Base-by-base conservation (phyloP, 2,329 filamentous ascomycete genomes). In the Cryphonectria radicalis region DNA sequence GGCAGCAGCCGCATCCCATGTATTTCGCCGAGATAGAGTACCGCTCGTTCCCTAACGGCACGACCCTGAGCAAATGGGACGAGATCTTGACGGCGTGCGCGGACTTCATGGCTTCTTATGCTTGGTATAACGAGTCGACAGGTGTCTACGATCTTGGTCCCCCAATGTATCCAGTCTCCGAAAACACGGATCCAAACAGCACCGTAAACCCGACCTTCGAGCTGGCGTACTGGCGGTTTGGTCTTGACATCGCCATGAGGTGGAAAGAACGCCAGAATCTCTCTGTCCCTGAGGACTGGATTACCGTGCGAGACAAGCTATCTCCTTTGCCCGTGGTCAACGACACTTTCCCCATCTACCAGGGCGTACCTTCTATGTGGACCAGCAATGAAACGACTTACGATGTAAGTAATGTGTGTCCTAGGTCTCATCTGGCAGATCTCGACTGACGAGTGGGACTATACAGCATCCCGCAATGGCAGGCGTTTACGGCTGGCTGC, bases 1-100 rank as follows among this genome's bases (percentile, higher is more conserved):
- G 88, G 88, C 88, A 90, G 74, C 88, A 90, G 74, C 88, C 87
- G 10, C 88, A 90, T 76, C 82, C 85, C 0, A 86, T 90, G 82
- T 88, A 87, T 75, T 88, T 90, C 74, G 88, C 88, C 0, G 87
- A 89, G 76, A 78, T 85, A 25, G 85, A 88, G 75, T 89, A 86
- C 75, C 81, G 85, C 32, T 81, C 81, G 0, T 83, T 80, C 67
- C 83, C 85, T 0, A 81, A 78, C 10, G 68, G 78, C 3, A 76
- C 79, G 5, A 87, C 84, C 0, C 76, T 90, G 7, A 66, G 76
- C 57, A 83, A 83, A 46, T 90, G 89, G 89, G 84, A 90, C 69
- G 76, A 76, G 0, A 77, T 90, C 22, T 74, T 90, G 1, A 83
- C 81, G 1, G 80, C 82, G 0, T 82, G 85, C 0, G 88, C 88